Percentiles rank a stretch among this genome's conserved stretches.
phyloP scores from a whole-genome alignment of 352 stramenopile species.

The Phytophthora pinifolia region DNA sequence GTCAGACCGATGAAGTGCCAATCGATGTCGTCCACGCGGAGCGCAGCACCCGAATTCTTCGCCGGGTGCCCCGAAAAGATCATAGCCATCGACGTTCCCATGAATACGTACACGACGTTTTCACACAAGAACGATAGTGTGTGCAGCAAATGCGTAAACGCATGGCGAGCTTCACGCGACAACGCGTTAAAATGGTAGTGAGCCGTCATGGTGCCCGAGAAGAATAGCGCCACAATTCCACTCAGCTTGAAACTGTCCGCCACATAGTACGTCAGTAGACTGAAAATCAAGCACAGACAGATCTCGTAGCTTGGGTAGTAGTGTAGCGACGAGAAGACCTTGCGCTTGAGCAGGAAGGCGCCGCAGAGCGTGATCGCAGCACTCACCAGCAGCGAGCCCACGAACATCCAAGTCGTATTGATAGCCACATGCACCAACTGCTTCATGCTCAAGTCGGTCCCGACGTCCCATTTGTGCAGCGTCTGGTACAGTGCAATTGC shows the following conservation, averaged over 20 bases:
- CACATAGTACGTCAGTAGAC: constrained; percentile 82
- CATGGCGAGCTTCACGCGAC: constrained; percentile 73
- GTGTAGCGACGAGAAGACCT: constrained; percentile 68
- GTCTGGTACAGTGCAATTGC: constrained; percentile 94
- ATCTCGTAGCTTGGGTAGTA: constrained; percentile 87
- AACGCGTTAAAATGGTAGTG: constrained; percentile 89
- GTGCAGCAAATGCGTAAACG: constrained; percentile 83
- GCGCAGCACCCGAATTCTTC: constrained; percentile 44
- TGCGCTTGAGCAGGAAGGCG: constrained; percentile 79
- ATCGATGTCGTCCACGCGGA: constrained; percentile 76
- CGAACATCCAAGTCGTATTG: constrained; percentile 75
- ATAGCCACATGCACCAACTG: constrained; percentile 62
- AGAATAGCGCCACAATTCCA: constrained; percentile 94
- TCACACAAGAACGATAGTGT: constrained; percentile 79
- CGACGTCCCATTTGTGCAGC: constrained; percentile 84
- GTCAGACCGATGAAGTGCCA: constrained; percentile 79
- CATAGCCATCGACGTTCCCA: constrained; percentile 83
- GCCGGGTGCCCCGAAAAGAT: constrained; percentile 71
- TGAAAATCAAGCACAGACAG: constrained; percentile 83
- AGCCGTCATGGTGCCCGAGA: constrained; percentile 89
- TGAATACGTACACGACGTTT: constrained; percentile 86
- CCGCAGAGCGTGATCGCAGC: constrained; percentile 67
- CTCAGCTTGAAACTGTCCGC: constrained; percentile 76
- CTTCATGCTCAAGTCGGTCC: constrained; percentile 64
- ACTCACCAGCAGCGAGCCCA: constrained; percentile 75